Percentiles rank a stretch among this genome's conserved stretches.
Conservation (phyloP, 768 basidiomycete species). For the Lactarius trivialis region DNA sequence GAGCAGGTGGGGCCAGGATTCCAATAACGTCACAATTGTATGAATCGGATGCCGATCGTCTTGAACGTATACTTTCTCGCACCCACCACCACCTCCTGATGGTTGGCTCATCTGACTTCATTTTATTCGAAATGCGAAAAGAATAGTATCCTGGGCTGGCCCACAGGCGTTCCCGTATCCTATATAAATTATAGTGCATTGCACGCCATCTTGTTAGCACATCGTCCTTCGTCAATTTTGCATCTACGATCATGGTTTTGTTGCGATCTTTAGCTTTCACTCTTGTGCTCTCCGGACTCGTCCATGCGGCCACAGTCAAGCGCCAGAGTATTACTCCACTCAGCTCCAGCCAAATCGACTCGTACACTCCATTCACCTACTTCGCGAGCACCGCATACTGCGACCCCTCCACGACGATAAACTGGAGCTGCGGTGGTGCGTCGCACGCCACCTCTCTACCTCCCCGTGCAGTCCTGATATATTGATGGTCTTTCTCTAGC, state of each 20-base stretch:
- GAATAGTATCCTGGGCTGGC: background rate
- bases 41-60: background rate
- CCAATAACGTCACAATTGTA: background rate
- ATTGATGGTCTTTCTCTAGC: conserved; percentile 25
- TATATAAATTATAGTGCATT: background rate
- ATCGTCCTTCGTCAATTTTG: too few relatives aligned
- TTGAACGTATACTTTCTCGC: background rate
- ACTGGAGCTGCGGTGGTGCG: conserved; percentile 31
- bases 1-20: background rate
- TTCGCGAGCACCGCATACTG: conserved; percentile 33
- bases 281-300: background rate
- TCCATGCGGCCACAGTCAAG: background rate
- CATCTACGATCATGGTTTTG: background rate
- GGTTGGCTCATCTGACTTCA: background rate
- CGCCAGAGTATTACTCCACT: conserved; percentile 25
- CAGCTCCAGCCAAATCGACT: conserved; percentile 25
- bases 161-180: background rate
- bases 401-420: conserved; percentile 24
- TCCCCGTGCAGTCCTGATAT: background rate
- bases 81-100: background rate
- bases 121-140: background rate
- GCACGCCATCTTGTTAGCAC: background rate
- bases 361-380: conserved; percentile 29
- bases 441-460: background rate
- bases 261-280: background rate